Conservation (phyloP, 225 moss, liverwort and hornwort species). For the Marchantia paleacea region DNA sequence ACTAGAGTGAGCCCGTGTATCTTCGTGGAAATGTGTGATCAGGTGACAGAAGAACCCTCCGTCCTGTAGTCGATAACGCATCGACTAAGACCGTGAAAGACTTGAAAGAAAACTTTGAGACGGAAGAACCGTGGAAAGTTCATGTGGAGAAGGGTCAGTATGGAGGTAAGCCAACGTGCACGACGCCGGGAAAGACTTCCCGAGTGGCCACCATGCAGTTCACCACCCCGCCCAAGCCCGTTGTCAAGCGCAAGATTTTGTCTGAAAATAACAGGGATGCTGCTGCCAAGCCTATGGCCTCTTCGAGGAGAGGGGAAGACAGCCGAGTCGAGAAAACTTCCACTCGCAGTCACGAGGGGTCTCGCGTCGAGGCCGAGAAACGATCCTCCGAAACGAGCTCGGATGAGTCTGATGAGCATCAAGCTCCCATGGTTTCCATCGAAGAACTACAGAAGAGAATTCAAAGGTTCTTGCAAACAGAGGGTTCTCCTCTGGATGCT, state of each 20-base stretch:
- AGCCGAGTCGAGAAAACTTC: background rate
- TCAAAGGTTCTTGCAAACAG: slow-evolving; percentile 59
- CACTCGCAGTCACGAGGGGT: background rate
- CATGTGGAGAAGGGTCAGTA: slow-evolving; percentile 28
- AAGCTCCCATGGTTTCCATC: slow-evolving; percentile 49
- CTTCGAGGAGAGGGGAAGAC: slow-evolving; percentile 7
- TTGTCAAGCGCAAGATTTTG: slow-evolving; percentile 44
- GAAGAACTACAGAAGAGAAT: slow-evolving; percentile 67
- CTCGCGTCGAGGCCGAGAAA: background rate
- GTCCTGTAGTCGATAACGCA: background rate
- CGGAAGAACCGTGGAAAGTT: slow-evolving; percentile 38
- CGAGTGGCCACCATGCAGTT: slow-evolving; percentile 26
- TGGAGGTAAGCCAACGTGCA: slow-evolving; percentile 17
- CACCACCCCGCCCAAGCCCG: slow-evolving; percentile 42
- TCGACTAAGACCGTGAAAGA: slow-evolving; percentile 22
- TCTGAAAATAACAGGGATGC: slow-evolving; percentile 40
- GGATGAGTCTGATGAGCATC: slow-evolving; percentile 14
- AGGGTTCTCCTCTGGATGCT: slow-evolving; percentile 17
- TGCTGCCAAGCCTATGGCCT: background rate
- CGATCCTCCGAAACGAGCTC: slow-evolving; percentile 2
- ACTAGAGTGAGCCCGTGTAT: background rate
- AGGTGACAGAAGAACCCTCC: slow-evolving; percentile 5
- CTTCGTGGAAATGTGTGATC: background rate
- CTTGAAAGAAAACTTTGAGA: slow-evolving; percentile 37
- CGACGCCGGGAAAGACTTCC: slow-evolving; percentile 28